Percentiles rank a stretch among this genome's conserved stretches.
phyloP scores from a whole-genome alignment of 371 early-diverging fungal genomes.

The Mortierella sp. region DNA sequence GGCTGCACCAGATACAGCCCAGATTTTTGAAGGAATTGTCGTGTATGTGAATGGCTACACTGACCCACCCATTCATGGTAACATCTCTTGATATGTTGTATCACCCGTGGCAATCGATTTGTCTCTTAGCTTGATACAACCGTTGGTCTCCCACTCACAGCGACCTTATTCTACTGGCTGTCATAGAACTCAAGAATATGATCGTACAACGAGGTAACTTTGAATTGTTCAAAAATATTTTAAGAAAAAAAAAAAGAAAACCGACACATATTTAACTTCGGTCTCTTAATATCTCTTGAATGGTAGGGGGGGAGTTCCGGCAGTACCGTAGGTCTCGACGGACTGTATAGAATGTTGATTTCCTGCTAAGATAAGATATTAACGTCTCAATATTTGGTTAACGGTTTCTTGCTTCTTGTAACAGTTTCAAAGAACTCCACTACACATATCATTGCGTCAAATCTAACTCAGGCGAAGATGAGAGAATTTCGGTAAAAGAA shows the following conservation, averaged over 20 bases:
- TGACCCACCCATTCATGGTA: slow-evolving; percentile 63
- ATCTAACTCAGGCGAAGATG: slow-evolving; percentile 75
- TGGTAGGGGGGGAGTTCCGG: slow-evolving; percentile 38
- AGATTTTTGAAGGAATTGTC: slow-evolving; percentile 68
- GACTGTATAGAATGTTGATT: no score
- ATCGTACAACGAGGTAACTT: slow-evolving; percentile 66
- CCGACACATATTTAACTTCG: neutral
- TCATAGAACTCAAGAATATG: slow-evolving; percentile 67
- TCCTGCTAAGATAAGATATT: no score
- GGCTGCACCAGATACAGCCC: slow-evolving; percentile 39
- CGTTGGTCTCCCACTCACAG: neutral
- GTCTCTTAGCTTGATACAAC: no score
- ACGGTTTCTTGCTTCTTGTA: neutral
- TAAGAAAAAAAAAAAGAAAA: neutral
- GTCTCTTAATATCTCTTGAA: neutral
- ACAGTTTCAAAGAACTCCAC: slow-evolving; percentile 69
- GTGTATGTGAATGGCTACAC: slow-evolving; percentile 82
- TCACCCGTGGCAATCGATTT: no score
- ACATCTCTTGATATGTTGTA: neutral
- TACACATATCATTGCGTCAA: slow-evolving; percentile 80
- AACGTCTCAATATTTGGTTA: neutral
- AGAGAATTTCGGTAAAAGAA: slow-evolving; percentile 68
- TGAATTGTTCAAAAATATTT: neutral
- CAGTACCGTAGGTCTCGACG: slow-evolving; percentile 40
- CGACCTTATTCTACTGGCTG: neutral